Evolutionary conservation across 352 stramenopile species (phyloP), one percentile per base, ranked within the genome.

Genomic region (Lagenidium giganteum): DNA sequence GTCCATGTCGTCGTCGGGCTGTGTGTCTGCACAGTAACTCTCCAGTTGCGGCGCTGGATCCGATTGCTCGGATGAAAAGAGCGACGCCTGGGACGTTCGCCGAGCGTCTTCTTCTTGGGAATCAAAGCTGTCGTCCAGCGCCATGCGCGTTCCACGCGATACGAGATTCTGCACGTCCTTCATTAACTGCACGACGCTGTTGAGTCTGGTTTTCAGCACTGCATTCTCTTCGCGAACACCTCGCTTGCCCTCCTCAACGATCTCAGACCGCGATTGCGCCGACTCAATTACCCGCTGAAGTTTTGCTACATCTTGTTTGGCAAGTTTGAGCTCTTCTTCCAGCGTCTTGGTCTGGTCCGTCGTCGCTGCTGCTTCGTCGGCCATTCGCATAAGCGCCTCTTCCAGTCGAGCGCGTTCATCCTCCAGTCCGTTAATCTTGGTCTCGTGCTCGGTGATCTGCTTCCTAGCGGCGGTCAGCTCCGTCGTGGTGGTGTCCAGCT

Each of bases 31-130:
- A 23, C 41, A 43, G 34, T 46, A 61, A 16, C 44, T 40, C 16
- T 57, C 47, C 18, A 47, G 46, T 9, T 27, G 32, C 8, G 54
- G 59, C 5, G 55, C 29, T 13, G 55, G 55, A 12, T 66, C 42
- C 0, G 60, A 66, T 1, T 59, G 46, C 37, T 70, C 61, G 0
- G 51, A 64, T 5, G 53, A 54, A 2, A 43, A 27, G 12, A 66
- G 25, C 14, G 47, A 56, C 9, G 41, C 50, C 17, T 60, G 46
- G 3, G 32, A 48, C 3, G 43, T 9, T 7, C 17, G 24, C 26
- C 42, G 35, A 7, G 43, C 35, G 12, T 38, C 51, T 32, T 50
- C 51, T 16, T 54, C 43, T 23, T 54, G 38, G 9, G 31, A 9
- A 12, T 39, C 34, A n/a, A 60, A 37, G n/a, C 33, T 18, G 11